A percentile compares a stretch with the other conserved stretches of the same genome.
These are phyloP conservation scores for Alternaria sp. DNA, from an alignment of 2,329 filamentous ascomycete genomes.

Conservation along the genomic window DNA sequence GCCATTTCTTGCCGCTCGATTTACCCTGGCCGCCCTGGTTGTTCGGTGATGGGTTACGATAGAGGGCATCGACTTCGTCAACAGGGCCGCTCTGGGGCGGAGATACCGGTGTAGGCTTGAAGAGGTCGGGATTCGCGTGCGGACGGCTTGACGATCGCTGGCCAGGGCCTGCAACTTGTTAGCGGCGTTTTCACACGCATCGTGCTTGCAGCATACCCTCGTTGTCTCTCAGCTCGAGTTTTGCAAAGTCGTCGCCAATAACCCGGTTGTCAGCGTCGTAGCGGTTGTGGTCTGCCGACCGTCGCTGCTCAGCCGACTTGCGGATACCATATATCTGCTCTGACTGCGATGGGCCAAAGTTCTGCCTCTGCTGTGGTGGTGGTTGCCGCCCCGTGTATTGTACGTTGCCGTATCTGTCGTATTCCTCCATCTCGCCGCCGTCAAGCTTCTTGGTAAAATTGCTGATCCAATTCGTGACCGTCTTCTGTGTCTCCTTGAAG, in stretches of 20 bases:
- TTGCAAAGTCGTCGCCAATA: constrained; percentile 85
- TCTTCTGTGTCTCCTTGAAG: constrained; percentile 91
- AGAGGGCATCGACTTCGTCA: constrained; percentile 80
- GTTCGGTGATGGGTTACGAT: constrained; percentile 61
- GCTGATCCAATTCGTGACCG: constrained; percentile 91
- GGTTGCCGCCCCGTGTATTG: constrained; percentile 25
- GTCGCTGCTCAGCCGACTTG: constrained; percentile 56
- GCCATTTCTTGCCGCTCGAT: constrained; percentile 91
- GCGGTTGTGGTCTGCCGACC: constrained; percentile 86
- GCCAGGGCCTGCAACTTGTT: constrained; percentile 55
- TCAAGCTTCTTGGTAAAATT: constrained; percentile 93
- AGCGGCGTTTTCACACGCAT: background rate
- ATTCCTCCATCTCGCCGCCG: constrained; percentile 73
- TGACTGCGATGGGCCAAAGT: constrained; percentile 52
- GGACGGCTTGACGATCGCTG: constrained; percentile 68
- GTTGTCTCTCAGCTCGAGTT: constrained; percentile 68
- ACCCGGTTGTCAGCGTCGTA: constrained; percentile 96
- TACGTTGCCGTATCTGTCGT: constrained; percentile 63
- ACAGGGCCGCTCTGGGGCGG: constrained; percentile 67
- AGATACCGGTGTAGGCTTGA: constrained; percentile 70
- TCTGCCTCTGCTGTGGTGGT: constrained; percentile 47
- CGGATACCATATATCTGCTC: constrained; percentile 53
- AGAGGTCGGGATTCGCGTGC: constrained; percentile 78
- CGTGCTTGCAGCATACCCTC: constrained; percentile 57
- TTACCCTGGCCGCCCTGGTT: constrained; percentile 42